Evolutionary conservation across 139 green algal genomes (phyloP), one percentile per base, ranked within the genome.

Genomic region (Coelastrella sp.): DNA sequence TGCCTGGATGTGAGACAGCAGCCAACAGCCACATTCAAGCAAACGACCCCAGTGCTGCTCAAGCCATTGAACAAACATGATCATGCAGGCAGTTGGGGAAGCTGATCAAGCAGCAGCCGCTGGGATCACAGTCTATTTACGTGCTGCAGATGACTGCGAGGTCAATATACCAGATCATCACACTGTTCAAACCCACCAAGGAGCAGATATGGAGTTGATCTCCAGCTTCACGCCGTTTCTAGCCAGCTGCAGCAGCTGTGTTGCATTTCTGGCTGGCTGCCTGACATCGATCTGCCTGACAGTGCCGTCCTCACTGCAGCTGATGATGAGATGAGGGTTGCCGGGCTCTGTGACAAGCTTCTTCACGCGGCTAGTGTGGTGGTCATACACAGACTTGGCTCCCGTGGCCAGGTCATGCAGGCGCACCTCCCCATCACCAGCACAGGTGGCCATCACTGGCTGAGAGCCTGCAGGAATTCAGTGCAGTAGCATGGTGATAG

Each of bases 281-380:
- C 37, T 43, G n/a, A 27, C 34, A 35, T 67, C n/a, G 25, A 81
- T 19, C 50, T 37, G 34, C 53, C 74, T 23, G 27, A 88, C 84
- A 37, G 64, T 57, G 50, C 84, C 75, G 23, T 88, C 84, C 23
- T 88, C 84, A 25, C 57, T 66, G 37, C 72, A 77, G 23, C 60
- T 84, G n/a, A 84, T 81, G n/a, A 88, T 57, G 6, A 88, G 75
- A 32, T 84, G 38, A 17, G 84, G 84, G 51, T 88, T 85, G 50
- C 66, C 75, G 5, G 84, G 75, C 64, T 88, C 75, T 4, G 64
- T 80, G 7, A 88, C 63, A 11, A 88, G 50, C 75, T 88, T 88
- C 75, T 88, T 88, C 4, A 88, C 75, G 0, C 84, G 30, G 35
- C 72, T 38, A 13, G 27, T 23, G 50, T 88, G 84, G 35, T 80